Base-by-base conservation (phyloP, 139 green algal species). In the Raphidocelis subcapitata region DNA sequence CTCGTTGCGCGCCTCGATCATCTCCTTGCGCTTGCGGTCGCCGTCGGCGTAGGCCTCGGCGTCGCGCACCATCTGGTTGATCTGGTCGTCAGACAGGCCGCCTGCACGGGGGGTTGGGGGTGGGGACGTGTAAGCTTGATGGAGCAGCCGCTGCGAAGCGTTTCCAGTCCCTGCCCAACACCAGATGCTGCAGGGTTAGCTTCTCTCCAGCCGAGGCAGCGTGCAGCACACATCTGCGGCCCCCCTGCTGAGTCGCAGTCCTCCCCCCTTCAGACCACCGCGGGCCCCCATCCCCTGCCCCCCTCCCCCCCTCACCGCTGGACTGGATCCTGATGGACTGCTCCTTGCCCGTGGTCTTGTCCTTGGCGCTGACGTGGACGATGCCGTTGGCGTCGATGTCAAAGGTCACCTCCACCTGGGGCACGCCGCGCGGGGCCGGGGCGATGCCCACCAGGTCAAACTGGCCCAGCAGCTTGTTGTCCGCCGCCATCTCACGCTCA, bases 381-480 rank as follows among this genome's bases (percentile, higher is more conserved):
- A 98, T 98, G 82, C 94, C 94, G 81, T 98, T 97, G 74, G 96
- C 94, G 74, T 98, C 94, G 69, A 98, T 96, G 86, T 98, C 94
- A 68, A 98, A 98, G 35, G 92, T 94, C 28, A 98, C 94, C 82
- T 98, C 91, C 62, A 99, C 96, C 89, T 99, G 95, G 8, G 96
- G 96, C 28, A 97, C 74, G 55, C 96, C 95, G 21, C 96, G 86
- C 4, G 96, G 96, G 29, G 95, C 88, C 63, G 96, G 96, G 0
- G 96, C 95, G 78, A 99, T 93, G 79, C 95, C 94, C n/a, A 93
- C 84, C 54, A 99, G 88, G 74, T 98, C 95, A 70, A 99, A 99
- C 83, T 98, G 84, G n/a, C 96, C 96, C 73, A 99, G 88, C 80
- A 93, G 79, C 87, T 99, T 99, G 91, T 99, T 99, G 88, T 99